A percentile compares a stretch with the other conserved stretches of the same genome.
These are phyloP conservation scores for Escovopsis sp. DNA, from an alignment of 2,329 filamentous ascomycete species.

Conservation along the genomic window DNA sequence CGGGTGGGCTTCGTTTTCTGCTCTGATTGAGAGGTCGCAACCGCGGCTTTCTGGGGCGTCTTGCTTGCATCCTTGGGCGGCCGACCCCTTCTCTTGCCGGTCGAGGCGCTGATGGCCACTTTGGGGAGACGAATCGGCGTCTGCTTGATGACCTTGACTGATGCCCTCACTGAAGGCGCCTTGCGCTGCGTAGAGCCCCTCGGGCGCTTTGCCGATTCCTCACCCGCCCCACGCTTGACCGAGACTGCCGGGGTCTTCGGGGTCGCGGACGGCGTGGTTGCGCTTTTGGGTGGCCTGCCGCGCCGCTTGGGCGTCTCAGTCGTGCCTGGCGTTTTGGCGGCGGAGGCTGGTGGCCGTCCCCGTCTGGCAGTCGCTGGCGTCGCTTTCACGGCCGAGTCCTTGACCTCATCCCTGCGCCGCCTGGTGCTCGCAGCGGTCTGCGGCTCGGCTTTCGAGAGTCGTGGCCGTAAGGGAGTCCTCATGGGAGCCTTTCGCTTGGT, in stretches of 20 bases:
- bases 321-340: background rate
- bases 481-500: background rate
- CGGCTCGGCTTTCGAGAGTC: background rate
- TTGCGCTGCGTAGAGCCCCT: background rate
- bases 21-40: background rate
- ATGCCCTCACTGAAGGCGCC: background rate
- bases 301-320: slow-evolving; percentile 1
- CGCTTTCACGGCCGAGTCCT: background rate
- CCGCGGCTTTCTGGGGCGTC: no score
- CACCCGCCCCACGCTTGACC: background rate
- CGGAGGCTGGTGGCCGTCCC: background rate
- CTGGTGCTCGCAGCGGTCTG: background rate
- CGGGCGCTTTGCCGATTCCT: background rate
- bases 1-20: background rate
- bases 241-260: background rate
- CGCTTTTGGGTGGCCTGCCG: slow-evolving; percentile 4
- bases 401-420: background rate
- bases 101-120: background rate
- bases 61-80: background rate
- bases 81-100: background rate
- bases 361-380: background rate
- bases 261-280: background rate
- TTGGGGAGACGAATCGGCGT: background rate
- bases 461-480: background rate
- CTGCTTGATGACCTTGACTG: background rate